phyloP scores from a whole-genome alignment of 2,329 filamentous ascomycete species.

The Penicillium paneum region DNA sequence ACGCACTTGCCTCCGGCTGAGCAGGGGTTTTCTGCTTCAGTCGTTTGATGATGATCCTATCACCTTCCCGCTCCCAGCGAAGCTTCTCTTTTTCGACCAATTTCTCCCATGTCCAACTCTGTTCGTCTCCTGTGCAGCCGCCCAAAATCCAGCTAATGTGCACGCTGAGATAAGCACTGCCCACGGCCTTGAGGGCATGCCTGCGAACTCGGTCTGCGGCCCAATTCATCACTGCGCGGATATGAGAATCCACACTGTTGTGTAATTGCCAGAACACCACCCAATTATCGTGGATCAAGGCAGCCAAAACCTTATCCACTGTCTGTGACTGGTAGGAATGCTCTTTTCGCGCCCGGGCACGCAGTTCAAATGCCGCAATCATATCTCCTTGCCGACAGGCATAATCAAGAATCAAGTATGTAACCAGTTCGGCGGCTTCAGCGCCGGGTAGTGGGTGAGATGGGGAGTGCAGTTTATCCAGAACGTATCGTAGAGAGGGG shows the following conservation, averaged over 20 bases:
- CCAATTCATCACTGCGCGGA: slow-evolving; percentile 75
- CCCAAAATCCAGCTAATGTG: slow-evolving; percentile 69
- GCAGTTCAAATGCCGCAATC: slow-evolving; percentile 67
- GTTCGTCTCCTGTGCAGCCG: slow-evolving; percentile 42
- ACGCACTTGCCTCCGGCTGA: slow-evolving; percentile 16
- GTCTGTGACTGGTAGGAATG: slow-evolving; percentile 65
- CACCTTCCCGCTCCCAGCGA: slow-evolving; percentile 76
- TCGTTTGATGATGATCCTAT: slow-evolving; percentile 72
- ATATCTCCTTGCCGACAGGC: slow-evolving; percentile 79
- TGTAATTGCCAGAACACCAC: slow-evolving; percentile 70
- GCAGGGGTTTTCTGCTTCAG: slow-evolving; percentile 30
- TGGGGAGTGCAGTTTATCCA: slow-evolving; percentile 65
- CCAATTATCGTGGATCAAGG: slow-evolving; percentile 79
- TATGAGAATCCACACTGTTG: slow-evolving; percentile 73
- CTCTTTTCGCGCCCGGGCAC: slow-evolving; percentile 45
- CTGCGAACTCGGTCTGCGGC: slow-evolving; percentile 70
- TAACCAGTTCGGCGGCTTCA: slow-evolving; percentile 74
- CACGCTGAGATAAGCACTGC: slow-evolving; percentile 72
- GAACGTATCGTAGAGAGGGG: slow-evolving; percentile 75
- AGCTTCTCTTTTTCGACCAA: slow-evolving; percentile 67
- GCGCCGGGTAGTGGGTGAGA: slow-evolving; percentile 64
- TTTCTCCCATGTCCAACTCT: slow-evolving; percentile 63
- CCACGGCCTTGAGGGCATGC: slow-evolving; percentile 82
- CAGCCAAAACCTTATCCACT: slow-evolving; percentile 65
- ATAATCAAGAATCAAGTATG: slow-evolving; percentile 80